These are phyloP conservation scores for Nakazawaea wickerhamii DNA, from an alignment of 805 yeast genomes.

Conservation along the genomic window DNA sequence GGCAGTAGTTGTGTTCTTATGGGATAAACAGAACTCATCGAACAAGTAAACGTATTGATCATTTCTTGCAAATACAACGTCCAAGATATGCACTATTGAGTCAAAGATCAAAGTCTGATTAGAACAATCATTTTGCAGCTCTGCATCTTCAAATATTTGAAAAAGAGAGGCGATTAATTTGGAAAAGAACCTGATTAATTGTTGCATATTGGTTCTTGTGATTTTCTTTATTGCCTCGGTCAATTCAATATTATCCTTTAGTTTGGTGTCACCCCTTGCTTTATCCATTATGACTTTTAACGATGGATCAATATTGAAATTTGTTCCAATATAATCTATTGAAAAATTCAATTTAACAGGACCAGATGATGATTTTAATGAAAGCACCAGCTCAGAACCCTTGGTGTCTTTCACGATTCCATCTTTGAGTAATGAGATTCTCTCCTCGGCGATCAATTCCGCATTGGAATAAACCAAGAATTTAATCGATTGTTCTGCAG, in stretches of 20 bases:
- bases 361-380: slow-evolving; percentile 34
- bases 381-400: slow-evolving; percentile 23
- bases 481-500: neutral
- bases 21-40: slow-evolving; percentile 39
- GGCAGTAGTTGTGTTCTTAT: slow-evolving; percentile 13
- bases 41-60: slow-evolving; percentile 56
- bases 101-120: slow-evolving; percentile 39
- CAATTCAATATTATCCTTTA: slow-evolving; percentile 34
- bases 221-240: slow-evolving; percentile 40
- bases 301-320: slow-evolving; percentile 52
- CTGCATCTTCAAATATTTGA: slow-evolving; percentile 28
- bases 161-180: slow-evolving; percentile 39
- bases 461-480: slow-evolving; percentile 62
- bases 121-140: slow-evolving; percentile 16
- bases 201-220: slow-evolving; percentile 47
- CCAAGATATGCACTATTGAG: slow-evolving; percentile 55
- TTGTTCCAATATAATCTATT: slow-evolving; percentile 64
- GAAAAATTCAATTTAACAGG: slow-evolving; percentile 44
- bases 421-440: slow-evolving; percentile 32
- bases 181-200: slow-evolving; percentile 57
- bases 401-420: slow-evolving; percentile 30
- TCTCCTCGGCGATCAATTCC: slow-evolving; percentile 52
- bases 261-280: slow-evolving; percentile 39
- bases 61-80: slow-evolving; percentile 59
- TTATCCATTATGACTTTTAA: slow-evolving; percentile 51